Base-by-base conservation (phyloP, 148 eudicot species). In the Salicornia ramosissima region DNA sequence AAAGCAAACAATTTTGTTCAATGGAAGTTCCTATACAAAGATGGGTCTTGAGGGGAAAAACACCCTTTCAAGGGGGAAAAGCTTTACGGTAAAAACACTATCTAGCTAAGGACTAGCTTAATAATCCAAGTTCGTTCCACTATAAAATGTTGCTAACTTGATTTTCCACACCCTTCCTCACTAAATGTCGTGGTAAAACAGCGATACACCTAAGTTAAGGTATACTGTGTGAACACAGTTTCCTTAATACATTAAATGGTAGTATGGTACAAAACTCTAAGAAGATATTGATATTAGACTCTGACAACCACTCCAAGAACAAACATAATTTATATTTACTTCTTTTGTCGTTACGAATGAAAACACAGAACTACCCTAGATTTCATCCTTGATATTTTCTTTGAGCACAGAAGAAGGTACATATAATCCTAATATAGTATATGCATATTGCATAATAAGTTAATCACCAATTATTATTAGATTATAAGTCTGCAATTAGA, bases 371-470 rank as follows among this genome's bases (percentile, higher is more conserved):
- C 47, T 71, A 31, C 51, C 49, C 24, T 31, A 16, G 5, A 39
- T 26, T 39, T 15, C 7, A 15, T 43, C 33, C 25, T 55, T 46
- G 76, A 64, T 64, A 28, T 55, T 67, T 57, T 65, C 46, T 58
- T 40, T 21, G 42, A 25, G 34, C 45, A 66, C 30, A 36, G 36
- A 45, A 49, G 22, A 75, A 47, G 16, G 61, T 59, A 61, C 63
- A 60, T 29, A 51, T 67, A 39, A 42, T 45, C 60, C 29, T 16
- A 64, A 24, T 65, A 66, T 57, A 71, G 51, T 52, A 54, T 40
- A 45, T 15, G 16, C 54, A 43, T 33, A 45, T 15, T 65, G 42
- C 67, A 55, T 77, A 49, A 49, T 50, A 65, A 45, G 50, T 74
- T 67, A 47, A 76, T 39, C 46, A 39, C 39, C 39, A 43, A 40